A percentile compares a stretch with the other conserved stretches of the same genome.
phyloP scores from a whole-genome alignment of 768 basidiomycete genomes.

The Pholiota microspora region DNA sequence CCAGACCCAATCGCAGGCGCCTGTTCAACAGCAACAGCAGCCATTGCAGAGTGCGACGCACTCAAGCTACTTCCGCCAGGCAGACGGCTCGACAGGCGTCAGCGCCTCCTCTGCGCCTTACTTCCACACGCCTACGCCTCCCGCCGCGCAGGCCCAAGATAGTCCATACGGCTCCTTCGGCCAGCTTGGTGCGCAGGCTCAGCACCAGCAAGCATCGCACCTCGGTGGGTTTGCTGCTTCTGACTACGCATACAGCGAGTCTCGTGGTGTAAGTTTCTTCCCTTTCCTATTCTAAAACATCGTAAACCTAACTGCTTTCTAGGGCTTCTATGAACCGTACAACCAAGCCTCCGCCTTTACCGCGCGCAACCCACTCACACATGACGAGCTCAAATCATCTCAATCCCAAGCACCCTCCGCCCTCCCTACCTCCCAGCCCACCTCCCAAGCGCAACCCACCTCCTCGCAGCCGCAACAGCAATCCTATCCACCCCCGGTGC shows the following conservation, averaged over 20 bases:
- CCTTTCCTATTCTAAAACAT: constrained; percentile 7
- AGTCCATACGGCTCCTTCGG: constrained; percentile 66
- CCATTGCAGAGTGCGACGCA: constrained; percentile 32
- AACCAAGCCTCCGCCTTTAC: constrained; percentile 61
- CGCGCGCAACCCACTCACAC: constrained; percentile 61
- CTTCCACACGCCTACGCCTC: constrained; percentile 79
- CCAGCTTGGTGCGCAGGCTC: constrained; percentile 53
- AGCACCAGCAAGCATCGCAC: constrained; percentile 60
- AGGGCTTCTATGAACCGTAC: constrained; percentile 82
- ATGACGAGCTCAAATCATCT: constrained; percentile 75
- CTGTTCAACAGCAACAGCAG: constrained; percentile 41
- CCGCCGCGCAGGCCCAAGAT: constrained; percentile 60
- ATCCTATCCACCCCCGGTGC: constrained; percentile 62
- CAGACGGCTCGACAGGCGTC: too few relatives aligned
- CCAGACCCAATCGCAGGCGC: constrained; percentile 36
- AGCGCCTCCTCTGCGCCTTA: constrained; percentile 47
- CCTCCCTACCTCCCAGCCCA: constrained; percentile 55
- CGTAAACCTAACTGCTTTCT: constrained; percentile 11
- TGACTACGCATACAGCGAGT: constrained; percentile 72
- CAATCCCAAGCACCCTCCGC: too few relatives aligned
- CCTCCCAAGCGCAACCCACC: constrained; percentile 50
- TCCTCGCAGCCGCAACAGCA: constrained; percentile 65
- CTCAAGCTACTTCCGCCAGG: constrained; percentile 68
- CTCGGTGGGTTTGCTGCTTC: constrained; percentile 53
- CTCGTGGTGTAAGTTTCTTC: constrained; percentile 35